Base-by-base conservation (phyloP, 176 grass and related monocot species). In the Pharus latifolius region DNA sequence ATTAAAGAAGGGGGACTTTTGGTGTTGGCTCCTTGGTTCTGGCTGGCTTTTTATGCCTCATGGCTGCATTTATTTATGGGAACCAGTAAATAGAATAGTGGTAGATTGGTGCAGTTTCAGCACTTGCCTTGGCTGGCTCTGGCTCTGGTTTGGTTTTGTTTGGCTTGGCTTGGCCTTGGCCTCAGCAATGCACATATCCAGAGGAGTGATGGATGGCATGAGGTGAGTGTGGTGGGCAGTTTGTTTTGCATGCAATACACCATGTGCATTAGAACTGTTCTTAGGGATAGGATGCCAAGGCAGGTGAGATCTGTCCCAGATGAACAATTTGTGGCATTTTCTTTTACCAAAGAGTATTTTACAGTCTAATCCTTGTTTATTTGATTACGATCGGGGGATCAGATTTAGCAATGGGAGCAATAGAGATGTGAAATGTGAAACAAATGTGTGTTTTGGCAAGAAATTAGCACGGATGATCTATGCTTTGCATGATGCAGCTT, bases 21-120 rank as follows among this genome's bases (percentile, higher is more conserved):
- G 69, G 49, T 73, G 69, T 60, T 80, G 81, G 54, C 58, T 45
- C 32, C 43, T 67, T 75, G 67, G 46, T 76, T 80, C 73, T 80
- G 56, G 49, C 65, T 81, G 35, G 14, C 13, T 31, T 49, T 43
- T 85, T 68, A 73, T 77, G 48, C 56, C 20, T 65, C 76, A 45
- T 82, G 52, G 54, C 56, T n/a, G 63, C 74, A 31, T 78, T 81
- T 71, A 33, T 60, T 63, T 79, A 66, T 80, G 67, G 76, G 58
- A 38, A 2, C 11, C 24, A 58, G 43, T 78, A 78, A 72, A 48
- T 42, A 76, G 30, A 53, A 65, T 63, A 41, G 37, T 10, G 10
- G 50, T 30, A 58, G 25, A 37, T 25, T 74, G 74, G 47, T 90
- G 58, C 72, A 58, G 71, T 42, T 77, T 49, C 19, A 63, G 51